These are phyloP conservation scores for Solanum etuberosum DNA, from an alignment of 257 asterid genomes.

Conservation along the genomic window DNA sequence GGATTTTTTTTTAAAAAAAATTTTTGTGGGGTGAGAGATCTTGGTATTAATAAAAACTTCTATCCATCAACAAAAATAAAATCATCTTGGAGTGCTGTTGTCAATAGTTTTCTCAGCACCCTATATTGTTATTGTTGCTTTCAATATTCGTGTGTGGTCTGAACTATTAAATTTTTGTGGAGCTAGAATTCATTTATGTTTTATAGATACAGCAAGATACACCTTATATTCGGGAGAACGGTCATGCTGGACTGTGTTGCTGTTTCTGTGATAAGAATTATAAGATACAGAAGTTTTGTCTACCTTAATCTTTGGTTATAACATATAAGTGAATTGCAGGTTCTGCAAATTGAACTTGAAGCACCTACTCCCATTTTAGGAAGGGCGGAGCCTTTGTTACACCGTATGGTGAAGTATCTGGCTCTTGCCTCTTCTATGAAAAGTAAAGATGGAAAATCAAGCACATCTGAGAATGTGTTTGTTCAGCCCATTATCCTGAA, in stretches of 20 bases:
- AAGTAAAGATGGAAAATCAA: conserved; percentile 53
- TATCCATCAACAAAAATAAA: background rate
- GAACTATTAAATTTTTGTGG: background rate
- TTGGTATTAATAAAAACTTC: background rate
- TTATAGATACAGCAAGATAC: background rate
- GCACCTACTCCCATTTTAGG: conserved; percentile 54
- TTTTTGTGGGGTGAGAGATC: background rate
- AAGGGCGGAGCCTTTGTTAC: conserved; percentile 81
- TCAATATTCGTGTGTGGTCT: background rate
- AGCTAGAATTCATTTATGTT: background rate
- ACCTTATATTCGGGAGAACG: background rate
- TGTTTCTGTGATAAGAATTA: background rate
- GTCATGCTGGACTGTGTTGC: background rate
- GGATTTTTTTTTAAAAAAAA: too few species aligned
- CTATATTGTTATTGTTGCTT: background rate
- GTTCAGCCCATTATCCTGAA: conserved; percentile 71
- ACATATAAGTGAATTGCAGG: conserved; percentile 39
- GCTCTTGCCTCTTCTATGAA: conserved; percentile 76
- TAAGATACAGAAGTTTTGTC: background rate
- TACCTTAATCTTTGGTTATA: background rate
- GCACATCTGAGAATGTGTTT: conserved; percentile 25
- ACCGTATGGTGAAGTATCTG: conserved; percentile 82
- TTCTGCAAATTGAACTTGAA: conserved; percentile 68
- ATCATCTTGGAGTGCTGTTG: background rate
- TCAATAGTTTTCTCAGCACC: background rate